Base-by-base conservation (phyloP, 345 rosid species). In the Iberis pinnata region DNA sequence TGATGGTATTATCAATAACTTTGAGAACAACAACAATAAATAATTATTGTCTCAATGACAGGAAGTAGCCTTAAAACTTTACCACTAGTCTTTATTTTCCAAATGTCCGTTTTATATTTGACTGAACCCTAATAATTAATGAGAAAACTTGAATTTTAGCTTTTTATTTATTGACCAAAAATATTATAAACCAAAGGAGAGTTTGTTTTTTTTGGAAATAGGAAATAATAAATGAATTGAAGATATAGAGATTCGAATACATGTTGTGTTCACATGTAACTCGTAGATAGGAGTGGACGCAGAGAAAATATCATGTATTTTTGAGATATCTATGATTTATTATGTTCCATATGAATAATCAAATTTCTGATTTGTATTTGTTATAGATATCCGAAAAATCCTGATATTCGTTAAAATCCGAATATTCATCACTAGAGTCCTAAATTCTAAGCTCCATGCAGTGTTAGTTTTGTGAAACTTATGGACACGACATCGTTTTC, bases 1-100 rank as follows among this genome's bases (percentile, higher is more conserved):
- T 46, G 67, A 60, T 61, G 36, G 9, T 38, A 45, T 46, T 53
- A 67, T 67, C 65, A 59, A 40, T 39, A 60, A 32, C 50, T 38
- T 60, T 31, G 56, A 53, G 51, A 66, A 48, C 12, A 29, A 24
- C 13, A 7, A 22, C 22, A 35, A 29, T 5, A 7, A 29, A 36
- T 17, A 46, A 44, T 31, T 37, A 27, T 44, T 52, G 44, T 60
- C 49, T 49, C 52, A 9, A 35, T 15, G 27, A 44, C 16, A 43
- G 20, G 18, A 65, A 45, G 35, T 53, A 53, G 55, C 43, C 60
- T 12, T 52, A 58, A n/a, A 44, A 58, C 46, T 37, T 32, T 51
- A 53, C 65, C 47, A 57, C 47, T 42, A 42, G 15, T 33, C 26
- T 22, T 31, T 12, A 2, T n/a, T 58, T 52, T 20, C 43, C 38